A percentile compares a stretch with the other conserved stretches of the same genome.
Conservation (phyloP, 1,139 yeast species). For the Petasospora fabianii region DNA sequence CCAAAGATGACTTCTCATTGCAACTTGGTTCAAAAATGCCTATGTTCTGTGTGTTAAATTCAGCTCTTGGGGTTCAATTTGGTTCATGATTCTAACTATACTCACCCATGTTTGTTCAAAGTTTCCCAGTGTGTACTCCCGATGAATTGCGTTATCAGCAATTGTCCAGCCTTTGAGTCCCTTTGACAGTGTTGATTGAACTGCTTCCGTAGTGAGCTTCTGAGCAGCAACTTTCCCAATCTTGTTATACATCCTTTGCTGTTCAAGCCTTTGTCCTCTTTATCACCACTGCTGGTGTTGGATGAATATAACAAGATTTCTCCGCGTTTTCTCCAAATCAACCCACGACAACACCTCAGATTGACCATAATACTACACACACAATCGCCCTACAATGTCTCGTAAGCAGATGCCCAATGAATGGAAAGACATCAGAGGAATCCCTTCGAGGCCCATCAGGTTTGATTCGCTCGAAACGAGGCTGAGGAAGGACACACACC, state of each 20-base stretch:
- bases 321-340: no score
- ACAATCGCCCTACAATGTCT: no score
- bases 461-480: constrained; percentile 12
- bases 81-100: neutral
- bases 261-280: no score
- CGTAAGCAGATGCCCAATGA: constrained; percentile 5
- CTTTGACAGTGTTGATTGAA: neutral
- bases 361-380: no score
- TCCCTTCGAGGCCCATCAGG: constrained; percentile 16
- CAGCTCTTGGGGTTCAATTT: neutral
- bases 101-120: constrained; percentile 58
- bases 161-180: constrained; percentile 9
- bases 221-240: constrained; percentile 10
- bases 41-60: neutral
- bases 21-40: constrained; percentile 55
- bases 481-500: constrained; percentile 17
- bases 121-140: constrained; percentile 42
- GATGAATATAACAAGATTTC: no score
- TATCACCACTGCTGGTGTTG: no score
- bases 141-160: constrained; percentile 22
- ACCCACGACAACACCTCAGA: neutral
- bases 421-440: constrained; percentile 21
- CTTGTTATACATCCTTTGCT: constrained; percentile 16
- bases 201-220: constrained; percentile 4
- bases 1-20: constrained; percentile 53